Conservation (phyloP, 2,329 filamentous ascomycete genomes). For the Cryoendolithus antarcticus region DNA sequence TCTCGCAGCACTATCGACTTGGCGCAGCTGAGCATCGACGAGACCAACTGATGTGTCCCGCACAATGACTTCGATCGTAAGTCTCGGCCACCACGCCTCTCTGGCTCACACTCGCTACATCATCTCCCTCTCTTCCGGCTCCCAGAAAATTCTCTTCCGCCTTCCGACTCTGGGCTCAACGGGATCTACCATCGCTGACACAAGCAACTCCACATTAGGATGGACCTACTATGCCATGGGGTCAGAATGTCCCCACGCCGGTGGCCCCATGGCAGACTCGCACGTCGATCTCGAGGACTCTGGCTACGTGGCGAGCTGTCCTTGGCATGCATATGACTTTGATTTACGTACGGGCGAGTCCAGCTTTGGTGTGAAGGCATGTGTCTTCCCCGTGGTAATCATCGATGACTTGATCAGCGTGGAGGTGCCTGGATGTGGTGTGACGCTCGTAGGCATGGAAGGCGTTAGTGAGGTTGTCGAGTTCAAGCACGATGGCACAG, state of each 20-base stretch:
- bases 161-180: slow-evolving; percentile 4
- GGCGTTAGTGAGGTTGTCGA: slow-evolving; percentile 8
- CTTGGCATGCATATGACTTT: slow-evolving; percentile 10
- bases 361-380: slow-evolving; percentile 8
- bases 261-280: slow-evolving; percentile 8
- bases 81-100: slow-evolving; percentile 2
- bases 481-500: slow-evolving; percentile 5
- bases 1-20: no score
- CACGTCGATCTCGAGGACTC: slow-evolving; percentile 9
- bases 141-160: slow-evolving; percentile 7
- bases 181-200: neutral
- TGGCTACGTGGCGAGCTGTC: slow-evolving; percentile 7
- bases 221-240: slow-evolving; percentile 10
- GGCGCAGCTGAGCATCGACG: no score
- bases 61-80: slow-evolving; percentile 2
- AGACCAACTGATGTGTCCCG: no score
- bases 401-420: slow-evolving; percentile 1
- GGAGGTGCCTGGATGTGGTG: neutral
- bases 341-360: slow-evolving; percentile 7
- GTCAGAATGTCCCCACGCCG: slow-evolving; percentile 8
- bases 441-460: slow-evolving; percentile 2
- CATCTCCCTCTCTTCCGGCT: slow-evolving; percentile 6
- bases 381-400: slow-evolving; percentile 5
- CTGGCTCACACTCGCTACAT: slow-evolving; percentile 6
- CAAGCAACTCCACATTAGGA: slow-evolving; percentile 5